A percentile compares a stretch with the other conserved stretches of the same genome.
phyloP scores from a whole-genome alignment of 2,329 filamentous ascomycete species.

The Lachnum nothofagi region DNA sequence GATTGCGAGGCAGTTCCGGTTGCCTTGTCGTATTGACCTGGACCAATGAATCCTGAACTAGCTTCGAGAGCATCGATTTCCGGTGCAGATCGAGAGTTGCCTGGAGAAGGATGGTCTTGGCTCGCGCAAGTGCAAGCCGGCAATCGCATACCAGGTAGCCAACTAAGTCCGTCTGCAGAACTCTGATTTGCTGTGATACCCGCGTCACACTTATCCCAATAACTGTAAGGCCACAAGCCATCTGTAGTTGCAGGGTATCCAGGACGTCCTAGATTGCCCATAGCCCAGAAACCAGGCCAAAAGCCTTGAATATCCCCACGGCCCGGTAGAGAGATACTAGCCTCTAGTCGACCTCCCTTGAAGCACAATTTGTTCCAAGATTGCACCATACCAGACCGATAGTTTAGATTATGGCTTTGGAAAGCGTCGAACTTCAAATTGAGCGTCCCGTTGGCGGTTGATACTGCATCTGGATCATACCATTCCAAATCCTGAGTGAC shows the following conservation, averaged over 20 bases:
- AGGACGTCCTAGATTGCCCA: constrained; percentile 67
- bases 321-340: constrained; percentile 65
- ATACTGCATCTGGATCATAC: constrained; percentile 65
- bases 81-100: constrained; percentile 60
- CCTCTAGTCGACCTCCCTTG: constrained; percentile 65
- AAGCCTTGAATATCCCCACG: constrained; percentile 62
- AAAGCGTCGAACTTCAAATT: constrained; percentile 62
- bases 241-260: constrained; percentile 67
- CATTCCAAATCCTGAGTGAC: constrained; percentile 66
- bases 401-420: constrained; percentile 59
- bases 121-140: constrained; percentile 62
- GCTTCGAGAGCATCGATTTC: constrained; percentile 71
- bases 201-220: constrained; percentile 61
- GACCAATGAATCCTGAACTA: constrained; percentile 39
- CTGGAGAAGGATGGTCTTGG: constrained; percentile 61
- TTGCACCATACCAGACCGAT: constrained; percentile 68
- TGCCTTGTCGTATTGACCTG: constrained; percentile 43
- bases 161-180: constrained; percentile 59
- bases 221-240: constrained; percentile 70
- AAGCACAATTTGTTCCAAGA: constrained; percentile 72
- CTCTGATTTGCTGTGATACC: constrained; percentile 71
- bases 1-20: constrained; percentile 62
- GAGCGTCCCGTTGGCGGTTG: constrained; percentile 56
- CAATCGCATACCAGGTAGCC: constrained; percentile 63
- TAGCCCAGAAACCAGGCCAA: constrained; percentile 72